A percentile compares a stretch with the other conserved stretches of the same genome.
phyloP scores from a whole-genome alignment of 176 grass and related monocot genomes.

The Avena eriantha region DNA sequence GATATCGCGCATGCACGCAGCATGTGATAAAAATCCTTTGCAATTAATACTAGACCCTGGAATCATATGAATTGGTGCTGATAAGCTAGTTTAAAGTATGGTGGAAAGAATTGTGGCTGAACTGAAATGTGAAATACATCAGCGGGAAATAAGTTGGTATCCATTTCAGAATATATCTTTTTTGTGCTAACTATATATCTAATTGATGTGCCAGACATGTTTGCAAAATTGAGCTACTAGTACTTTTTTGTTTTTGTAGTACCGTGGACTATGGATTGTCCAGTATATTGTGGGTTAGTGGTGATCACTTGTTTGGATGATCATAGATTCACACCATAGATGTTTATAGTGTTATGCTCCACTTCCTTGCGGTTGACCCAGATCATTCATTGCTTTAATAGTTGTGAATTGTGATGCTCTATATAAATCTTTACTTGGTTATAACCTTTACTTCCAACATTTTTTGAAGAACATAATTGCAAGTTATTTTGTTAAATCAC shows the following conservation, averaged over 20 bases:
- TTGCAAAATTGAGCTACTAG: conserved; percentile 10
- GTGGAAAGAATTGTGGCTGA: not conserved
- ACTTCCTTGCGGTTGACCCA: conserved; percentile 12
- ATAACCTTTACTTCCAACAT: too few species aligned
- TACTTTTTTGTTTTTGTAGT: not conserved
- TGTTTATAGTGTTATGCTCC: not conserved
- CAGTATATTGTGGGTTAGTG: not conserved
- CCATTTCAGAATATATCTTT: not conserved
- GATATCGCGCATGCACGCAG: conserved; percentile 21
- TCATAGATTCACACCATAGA: conserved; percentile 1
- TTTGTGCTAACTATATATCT: conserved; percentile 21
- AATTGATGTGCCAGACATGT: not conserved
- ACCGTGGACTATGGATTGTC: not conserved
- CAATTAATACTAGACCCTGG: not conserved
- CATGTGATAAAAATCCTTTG: not conserved
- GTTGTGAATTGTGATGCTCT: not conserved
- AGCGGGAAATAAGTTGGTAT: not conserved
- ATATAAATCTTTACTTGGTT: too few species aligned
- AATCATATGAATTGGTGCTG: conserved; percentile 26
- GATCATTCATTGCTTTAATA: conserved; percentile 9
- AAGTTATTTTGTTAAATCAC: not conserved
- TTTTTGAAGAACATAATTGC: too few species aligned
- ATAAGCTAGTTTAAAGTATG: conserved; percentile 7
- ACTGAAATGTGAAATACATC: conserved; percentile 4
- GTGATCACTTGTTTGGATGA: not conserved